Evolutionary conservation across 768 basidiomycete genomes (phyloP).

Genomic region (Holtermannia corniformis): DNA sequence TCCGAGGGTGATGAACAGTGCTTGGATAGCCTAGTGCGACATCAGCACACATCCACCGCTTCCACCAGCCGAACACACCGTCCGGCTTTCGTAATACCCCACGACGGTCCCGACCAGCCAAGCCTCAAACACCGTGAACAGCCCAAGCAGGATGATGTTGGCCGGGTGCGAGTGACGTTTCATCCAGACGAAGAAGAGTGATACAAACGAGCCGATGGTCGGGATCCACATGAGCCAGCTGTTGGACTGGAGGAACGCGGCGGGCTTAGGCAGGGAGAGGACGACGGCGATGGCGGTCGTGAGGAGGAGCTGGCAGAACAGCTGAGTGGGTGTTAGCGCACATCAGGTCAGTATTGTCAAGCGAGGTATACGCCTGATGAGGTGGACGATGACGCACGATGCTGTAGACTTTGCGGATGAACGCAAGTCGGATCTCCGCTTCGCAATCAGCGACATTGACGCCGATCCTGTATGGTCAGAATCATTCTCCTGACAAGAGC

Average conservation of each 20-base stretch:
- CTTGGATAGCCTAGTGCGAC: slow-evolving; percentile 55
- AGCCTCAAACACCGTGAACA: slow-evolving; percentile 86
- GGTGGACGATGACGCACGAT: slow-evolving; percentile 44
- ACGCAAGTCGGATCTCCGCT: slow-evolving; percentile 62
- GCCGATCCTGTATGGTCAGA: slow-evolving; percentile 5
- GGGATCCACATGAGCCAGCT: slow-evolving; percentile 51
- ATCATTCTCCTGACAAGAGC: background rate
- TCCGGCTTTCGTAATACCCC: slow-evolving; percentile 42
- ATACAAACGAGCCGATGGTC: slow-evolving; percentile 58
- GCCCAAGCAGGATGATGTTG: slow-evolving; percentile 72
- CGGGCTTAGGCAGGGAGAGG: slow-evolving; percentile 57
- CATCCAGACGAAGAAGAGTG: slow-evolving; percentile 75
- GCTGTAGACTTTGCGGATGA: slow-evolving; percentile 64
- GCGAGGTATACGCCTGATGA: too few species aligned
- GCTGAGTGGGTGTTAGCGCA: slow-evolving; percentile 40
- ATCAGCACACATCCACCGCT: background rate
- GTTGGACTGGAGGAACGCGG: slow-evolving; percentile 65
- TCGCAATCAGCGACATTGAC: slow-evolving; percentile 35
- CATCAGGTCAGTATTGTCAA: background rate
- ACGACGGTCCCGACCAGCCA: slow-evolving; percentile 79
- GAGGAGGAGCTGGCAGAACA: slow-evolving; percentile 52
- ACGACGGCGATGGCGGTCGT: slow-evolving; percentile 67
- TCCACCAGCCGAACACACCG: slow-evolving; percentile 19
- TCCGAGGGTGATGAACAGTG: slow-evolving; percentile 80
- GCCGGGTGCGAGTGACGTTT: slow-evolving; percentile 83